Conservation (phyloP, 768 basidiomycete species). For the Dacryopinax primogenitus region DNA sequence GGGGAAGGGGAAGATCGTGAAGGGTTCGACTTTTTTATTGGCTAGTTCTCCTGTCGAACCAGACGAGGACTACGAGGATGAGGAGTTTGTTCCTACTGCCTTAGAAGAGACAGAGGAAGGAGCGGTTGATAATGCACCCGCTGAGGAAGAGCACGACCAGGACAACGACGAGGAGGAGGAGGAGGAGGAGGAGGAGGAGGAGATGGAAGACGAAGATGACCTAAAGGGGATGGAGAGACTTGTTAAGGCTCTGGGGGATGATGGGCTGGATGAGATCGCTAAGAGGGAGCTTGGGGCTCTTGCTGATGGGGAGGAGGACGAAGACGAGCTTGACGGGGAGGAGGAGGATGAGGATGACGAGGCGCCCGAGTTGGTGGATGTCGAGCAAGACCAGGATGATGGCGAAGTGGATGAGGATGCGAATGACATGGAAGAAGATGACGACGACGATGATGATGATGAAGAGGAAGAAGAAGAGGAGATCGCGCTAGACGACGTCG, state of each 20-base stretch:
- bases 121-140: constrained; percentile 1
- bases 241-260: constrained; percentile 47
- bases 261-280: constrained; percentile 54
- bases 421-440: constrained; percentile 16
- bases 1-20: neutral
- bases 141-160: constrained; percentile 10
- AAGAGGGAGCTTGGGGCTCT: constrained; percentile 40
- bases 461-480: constrained; percentile 32
- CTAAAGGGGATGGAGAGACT: constrained; percentile 46
- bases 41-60: neutral
- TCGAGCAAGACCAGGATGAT: constrained; percentile 10
- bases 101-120: neutral
- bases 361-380: constrained; percentile 12
- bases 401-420: constrained; percentile 27
- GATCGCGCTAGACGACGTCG: constrained; percentile 55
- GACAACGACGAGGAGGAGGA: constrained; percentile 22
- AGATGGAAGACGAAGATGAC: constrained; percentile 34
- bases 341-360: constrained; percentile 16
- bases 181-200: constrained; percentile 18
- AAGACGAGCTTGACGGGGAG: constrained; percentile 16
- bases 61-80: neutral
- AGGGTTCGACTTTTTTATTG: neutral
- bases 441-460: constrained; percentile 20
- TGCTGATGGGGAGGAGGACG: constrained; percentile 24
- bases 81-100: neutral